These are phyloP conservation scores for Pichia californica DNA, from an alignment of 805 yeast genomes.

Conservation along the genomic window DNA sequence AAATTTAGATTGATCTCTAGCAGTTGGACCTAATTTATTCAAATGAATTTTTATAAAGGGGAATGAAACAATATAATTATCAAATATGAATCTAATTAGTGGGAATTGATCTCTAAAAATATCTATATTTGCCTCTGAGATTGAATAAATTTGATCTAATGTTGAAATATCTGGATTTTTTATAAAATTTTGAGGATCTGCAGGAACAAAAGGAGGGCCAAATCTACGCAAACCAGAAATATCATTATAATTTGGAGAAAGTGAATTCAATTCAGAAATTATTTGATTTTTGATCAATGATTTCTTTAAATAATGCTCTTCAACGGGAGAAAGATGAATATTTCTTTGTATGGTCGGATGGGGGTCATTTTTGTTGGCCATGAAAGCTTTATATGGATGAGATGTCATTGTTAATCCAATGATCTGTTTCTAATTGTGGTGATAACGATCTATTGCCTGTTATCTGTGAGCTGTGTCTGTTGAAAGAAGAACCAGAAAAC, in stretches of 20 bases:
- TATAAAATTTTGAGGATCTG: conserved; percentile 35
- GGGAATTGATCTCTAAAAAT: conserved; percentile 47
- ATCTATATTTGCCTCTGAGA: conserved; percentile 15
- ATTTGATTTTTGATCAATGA: conserved; percentile 63
- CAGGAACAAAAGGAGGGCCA: conserved; percentile 67
- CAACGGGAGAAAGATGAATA: conserved; percentile 42
- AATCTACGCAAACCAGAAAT: conserved; percentile 58
- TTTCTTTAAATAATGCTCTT: conserved; percentile 85
- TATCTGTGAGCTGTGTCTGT: no score
- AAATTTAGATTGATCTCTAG: conserved; percentile 32
- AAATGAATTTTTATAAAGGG: conserved; percentile 64
- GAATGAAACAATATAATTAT: conserved; percentile 55
- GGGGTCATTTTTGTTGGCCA: not conserved
- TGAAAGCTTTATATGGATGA: conserved; percentile 8
- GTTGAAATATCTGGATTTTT: conserved; percentile 10
- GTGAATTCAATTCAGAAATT: conserved; percentile 50
- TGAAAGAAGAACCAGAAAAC: no score
- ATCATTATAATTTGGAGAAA: conserved; percentile 42
- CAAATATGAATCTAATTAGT: conserved; percentile 57
- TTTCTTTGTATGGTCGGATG: not conserved
- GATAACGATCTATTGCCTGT: no score
- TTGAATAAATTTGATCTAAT: conserved; percentile 14
- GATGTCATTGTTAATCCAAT: not conserved
- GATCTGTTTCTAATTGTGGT: no score
- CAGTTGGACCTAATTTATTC: conserved; percentile 12